Evolutionary conservation across 2,329 filamentous ascomycete species (phyloP).

Genomic region (Coniochaeta pulveracea): DNA sequence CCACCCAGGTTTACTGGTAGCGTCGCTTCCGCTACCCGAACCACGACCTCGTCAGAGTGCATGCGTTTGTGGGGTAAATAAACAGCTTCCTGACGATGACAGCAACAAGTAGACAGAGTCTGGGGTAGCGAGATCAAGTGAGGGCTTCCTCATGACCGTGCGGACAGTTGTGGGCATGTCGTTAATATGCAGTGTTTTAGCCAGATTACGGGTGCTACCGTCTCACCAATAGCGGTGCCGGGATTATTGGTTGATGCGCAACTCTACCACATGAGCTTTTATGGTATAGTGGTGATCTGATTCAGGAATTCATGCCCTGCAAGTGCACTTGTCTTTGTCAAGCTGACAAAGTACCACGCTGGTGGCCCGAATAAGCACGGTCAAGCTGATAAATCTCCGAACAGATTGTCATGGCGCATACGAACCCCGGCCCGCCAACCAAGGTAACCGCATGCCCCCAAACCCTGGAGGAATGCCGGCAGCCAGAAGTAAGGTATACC

Average conservation of each 20-base stretch:
- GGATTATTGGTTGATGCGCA: slow-evolving; percentile 6
- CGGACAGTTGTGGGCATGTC: slow-evolving; percentile 7
- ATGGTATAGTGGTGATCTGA: no score
- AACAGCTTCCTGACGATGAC: no score
- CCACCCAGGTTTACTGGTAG: no score
- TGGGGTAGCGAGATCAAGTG: no score
- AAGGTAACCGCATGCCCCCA: no score
- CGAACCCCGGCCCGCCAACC: not conserved
- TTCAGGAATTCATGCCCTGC: no score
- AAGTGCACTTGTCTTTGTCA: slow-evolving; percentile 18
- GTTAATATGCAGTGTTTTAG: slow-evolving; percentile 13
- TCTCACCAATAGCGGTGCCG: slow-evolving; percentile 7
- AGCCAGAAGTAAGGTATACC: slow-evolving; percentile 4
- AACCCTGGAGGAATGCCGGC: no score
- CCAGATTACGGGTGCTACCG: slow-evolving; percentile 15
- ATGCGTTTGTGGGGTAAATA: slow-evolving; percentile 16
- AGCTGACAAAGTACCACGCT: slow-evolving; percentile 15
- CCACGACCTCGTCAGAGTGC: no score
- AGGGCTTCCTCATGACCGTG: no score
- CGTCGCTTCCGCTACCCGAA: no score
- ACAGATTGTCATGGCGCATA: slow-evolving; percentile 7
- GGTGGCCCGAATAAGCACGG: slow-evolving; percentile 11
- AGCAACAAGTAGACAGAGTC: no score
- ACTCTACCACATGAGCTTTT: no score
- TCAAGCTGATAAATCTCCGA: slow-evolving; percentile 10